phyloP scores from a whole-genome alignment of 805 yeast genomes.

The Cyberlindnera xishuangbannaensis region DNA sequence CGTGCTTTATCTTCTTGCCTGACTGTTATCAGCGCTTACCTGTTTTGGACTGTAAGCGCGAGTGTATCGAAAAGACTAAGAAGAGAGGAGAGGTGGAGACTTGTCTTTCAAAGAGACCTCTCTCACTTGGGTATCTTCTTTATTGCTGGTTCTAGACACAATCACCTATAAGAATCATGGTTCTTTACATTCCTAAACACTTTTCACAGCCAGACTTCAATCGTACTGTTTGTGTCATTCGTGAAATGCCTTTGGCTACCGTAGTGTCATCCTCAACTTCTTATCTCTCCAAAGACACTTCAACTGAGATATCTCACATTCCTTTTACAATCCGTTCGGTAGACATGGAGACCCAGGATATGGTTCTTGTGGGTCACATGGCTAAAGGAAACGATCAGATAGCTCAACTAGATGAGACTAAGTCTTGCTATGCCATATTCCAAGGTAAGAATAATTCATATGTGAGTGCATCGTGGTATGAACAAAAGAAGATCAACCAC shows the following conservation, averaged over 20 bases:
- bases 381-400: slow-evolving; percentile 48
- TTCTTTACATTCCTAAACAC: slow-evolving; percentile 27
- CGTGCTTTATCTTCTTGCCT: too few relatives aligned
- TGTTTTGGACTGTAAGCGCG: too few relatives aligned
- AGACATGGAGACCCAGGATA: slow-evolving; percentile 29
- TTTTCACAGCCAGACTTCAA: slow-evolving; percentile 29
- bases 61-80: too few relatives aligned
- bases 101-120: too few relatives aligned
- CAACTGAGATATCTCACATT: slow-evolving; percentile 47
- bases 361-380: slow-evolving; percentile 46
- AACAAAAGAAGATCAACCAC: slow-evolving; percentile 48
- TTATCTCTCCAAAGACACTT: slow-evolving; percentile 22
- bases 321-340: slow-evolving; percentile 42
- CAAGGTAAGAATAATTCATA: slow-evolving; percentile 43
- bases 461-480: slow-evolving; percentile 55
- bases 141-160: too few relatives aligned
- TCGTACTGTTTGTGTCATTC: slow-evolving; percentile 36
- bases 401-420: slow-evolving; percentile 30
- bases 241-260: slow-evolving; percentile 46
- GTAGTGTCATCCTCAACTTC: slow-evolving; percentile 32
- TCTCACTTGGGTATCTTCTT: too few relatives aligned
- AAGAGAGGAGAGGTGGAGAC: too few relatives aligned
- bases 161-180: too few relatives aligned
- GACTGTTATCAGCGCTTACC: too few relatives aligned
- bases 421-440: slow-evolving; percentile 44